Evolutionary conservation across 2,329 filamentous ascomycete genomes (phyloP).

Genomic region (Pseudogymnoascus sp.): DNA sequence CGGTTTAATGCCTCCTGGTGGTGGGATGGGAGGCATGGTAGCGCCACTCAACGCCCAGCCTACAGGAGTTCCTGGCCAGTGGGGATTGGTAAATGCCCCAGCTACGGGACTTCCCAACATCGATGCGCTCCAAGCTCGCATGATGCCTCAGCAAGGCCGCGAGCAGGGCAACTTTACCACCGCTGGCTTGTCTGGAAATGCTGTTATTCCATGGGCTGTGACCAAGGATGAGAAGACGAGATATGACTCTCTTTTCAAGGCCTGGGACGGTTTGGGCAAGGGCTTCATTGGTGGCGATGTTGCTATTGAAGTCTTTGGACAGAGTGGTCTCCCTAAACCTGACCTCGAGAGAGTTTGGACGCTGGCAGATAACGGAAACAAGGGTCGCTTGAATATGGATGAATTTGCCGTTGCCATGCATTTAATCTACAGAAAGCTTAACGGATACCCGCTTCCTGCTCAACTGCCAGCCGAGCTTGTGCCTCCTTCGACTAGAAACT

Average conservation of each 20-base stretch:
- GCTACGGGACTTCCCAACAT: constrained; percentile 87
- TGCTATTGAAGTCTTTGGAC: constrained; percentile 94
- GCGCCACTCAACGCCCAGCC: constrained; percentile 82
- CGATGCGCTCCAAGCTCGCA: constrained; percentile 81
- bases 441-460: constrained; percentile 87
- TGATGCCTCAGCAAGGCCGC: constrained; percentile 95
- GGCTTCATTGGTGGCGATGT: constrained; percentile 88
- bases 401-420: constrained; percentile 99
- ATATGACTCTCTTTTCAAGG: constrained; percentile 90
- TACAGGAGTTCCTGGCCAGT: constrained; percentile 87
- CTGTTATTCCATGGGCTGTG: constrained; percentile 95
- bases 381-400: constrained; percentile 87
- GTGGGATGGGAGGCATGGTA: constrained; percentile 51
- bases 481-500: constrained; percentile 87
- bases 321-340: constrained; percentile 85
- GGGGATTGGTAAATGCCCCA: constrained; percentile 96
- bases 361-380: constrained; percentile 86
- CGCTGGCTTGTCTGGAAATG: constrained; percentile 82
- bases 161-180: constrained; percentile 80
- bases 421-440: constrained; percentile 93
- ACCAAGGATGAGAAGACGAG: constrained; percentile 98
- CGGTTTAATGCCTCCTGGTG: constrained; percentile 49
- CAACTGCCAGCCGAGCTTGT: constrained; percentile 86
- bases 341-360: constrained; percentile 95
- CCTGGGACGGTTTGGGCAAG: constrained; percentile 92